A percentile compares a stretch with the other conserved stretches of the same genome.
Evolutionary conservation across 2,329 filamentous ascomycete genomes (phyloP).

Genomic region (Venturia asperata): DNA sequence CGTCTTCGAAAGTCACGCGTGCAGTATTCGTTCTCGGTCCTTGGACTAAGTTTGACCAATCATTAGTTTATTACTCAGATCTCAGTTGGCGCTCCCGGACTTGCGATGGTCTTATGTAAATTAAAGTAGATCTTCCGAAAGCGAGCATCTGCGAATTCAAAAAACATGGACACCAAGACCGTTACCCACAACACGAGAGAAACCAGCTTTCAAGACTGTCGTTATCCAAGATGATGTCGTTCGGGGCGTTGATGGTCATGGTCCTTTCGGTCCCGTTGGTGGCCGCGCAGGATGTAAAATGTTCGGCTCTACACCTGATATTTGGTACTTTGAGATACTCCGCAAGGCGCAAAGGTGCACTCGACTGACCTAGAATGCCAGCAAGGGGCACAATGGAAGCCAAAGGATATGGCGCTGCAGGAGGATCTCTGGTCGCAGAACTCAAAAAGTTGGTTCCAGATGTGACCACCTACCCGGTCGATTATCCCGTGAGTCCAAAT

Average conservation of each 20-base stretch:
- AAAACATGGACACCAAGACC: not conserved
- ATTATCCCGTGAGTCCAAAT: conserved; percentile 14
- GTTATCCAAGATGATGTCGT: not conserved
- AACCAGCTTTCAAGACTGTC: not conserved
- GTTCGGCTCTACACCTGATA: not conserved
- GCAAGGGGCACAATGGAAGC: conserved; percentile 9
- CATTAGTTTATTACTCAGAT: too few relatives aligned
- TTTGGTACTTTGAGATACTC: not conserved
- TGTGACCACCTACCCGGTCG: conserved; percentile 12
- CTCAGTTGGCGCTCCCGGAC: too few relatives aligned
- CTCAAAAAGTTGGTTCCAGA: conserved; percentile 16
- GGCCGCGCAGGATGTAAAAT: not conserved
- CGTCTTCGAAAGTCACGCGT: too few relatives aligned
- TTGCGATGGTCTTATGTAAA: not conserved
- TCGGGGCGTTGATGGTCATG: not conserved
- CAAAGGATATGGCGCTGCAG: conserved; percentile 17
- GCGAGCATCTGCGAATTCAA: not conserved
- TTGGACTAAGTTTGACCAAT: too few relatives aligned
- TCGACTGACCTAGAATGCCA: not conserved
- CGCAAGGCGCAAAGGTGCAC: not conserved
- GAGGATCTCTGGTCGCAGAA: conserved; percentile 10
- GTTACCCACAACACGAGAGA: not conserved
- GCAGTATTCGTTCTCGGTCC: too few relatives aligned
- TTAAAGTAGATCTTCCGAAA: not conserved
- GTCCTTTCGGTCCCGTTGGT: not conserved